These are phyloP conservation scores for Boletus rex-veris DNA, from an alignment of 768 basidiomycete species.

Conservation along the genomic window DNA sequence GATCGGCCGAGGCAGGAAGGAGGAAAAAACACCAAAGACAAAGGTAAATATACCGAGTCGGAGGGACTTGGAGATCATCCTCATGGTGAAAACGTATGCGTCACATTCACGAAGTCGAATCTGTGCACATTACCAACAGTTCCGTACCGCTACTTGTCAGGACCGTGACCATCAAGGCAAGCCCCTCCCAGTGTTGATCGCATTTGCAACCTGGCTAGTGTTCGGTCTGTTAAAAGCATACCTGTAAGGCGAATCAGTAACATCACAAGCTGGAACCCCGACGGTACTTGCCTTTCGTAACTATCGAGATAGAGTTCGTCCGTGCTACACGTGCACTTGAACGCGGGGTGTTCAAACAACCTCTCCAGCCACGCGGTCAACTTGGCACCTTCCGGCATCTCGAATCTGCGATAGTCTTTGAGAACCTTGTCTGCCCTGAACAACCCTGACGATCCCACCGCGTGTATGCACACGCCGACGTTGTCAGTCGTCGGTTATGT, in stretches of 20 bases:
- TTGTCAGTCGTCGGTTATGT: too few species aligned
- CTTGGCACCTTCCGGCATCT: slow-evolving; percentile 45
- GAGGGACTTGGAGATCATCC: too few species aligned
- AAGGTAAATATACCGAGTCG: too few species aligned
- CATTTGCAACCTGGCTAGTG: slow-evolving; percentile 72
- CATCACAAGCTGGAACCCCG: neutral
- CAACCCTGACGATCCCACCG: slow-evolving; percentile 46
- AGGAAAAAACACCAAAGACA: too few species aligned
- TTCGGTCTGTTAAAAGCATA: slow-evolving; percentile 77
- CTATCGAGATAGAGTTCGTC: slow-evolving; percentile 66
- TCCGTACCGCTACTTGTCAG: neutral
- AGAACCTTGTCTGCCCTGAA: slow-evolving; percentile 62
- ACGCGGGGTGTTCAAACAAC: slow-evolving; percentile 57
- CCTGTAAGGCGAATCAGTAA: slow-evolving; percentile 32
- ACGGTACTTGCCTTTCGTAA: slow-evolving; percentile 55
- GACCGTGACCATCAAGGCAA: slow-evolving; percentile 50
- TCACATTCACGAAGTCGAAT: too few species aligned
- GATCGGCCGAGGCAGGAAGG: too few species aligned
- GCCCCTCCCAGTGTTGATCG: slow-evolving; percentile 63
- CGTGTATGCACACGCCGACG: neutral
- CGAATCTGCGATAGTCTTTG: slow-evolving; percentile 65
- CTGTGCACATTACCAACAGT: neutral
- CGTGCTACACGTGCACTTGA: slow-evolving; percentile 66
- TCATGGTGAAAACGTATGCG: too few species aligned
- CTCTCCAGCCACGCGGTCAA: slow-evolving; percentile 52